Evolutionary conservation across 1,284 basidiomycete species (phyloP).

Genomic region (Ustilago hordei): DNA sequence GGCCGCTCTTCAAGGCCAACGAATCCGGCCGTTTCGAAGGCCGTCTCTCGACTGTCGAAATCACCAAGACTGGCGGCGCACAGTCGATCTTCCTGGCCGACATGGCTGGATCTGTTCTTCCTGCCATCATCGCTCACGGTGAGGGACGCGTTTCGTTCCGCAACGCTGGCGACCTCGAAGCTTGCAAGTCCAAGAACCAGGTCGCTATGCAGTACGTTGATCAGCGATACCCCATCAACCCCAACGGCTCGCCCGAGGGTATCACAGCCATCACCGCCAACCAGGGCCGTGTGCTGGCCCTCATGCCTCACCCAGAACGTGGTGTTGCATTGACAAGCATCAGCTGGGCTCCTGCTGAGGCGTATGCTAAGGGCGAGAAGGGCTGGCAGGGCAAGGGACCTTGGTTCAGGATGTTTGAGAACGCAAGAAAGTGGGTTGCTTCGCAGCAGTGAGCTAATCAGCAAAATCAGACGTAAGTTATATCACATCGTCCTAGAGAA

Average conservation of each 20-base stretch:
- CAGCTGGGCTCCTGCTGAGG: conserved; percentile 65
- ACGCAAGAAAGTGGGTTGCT: conserved; percentile 74
- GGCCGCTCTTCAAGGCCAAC: conserved; percentile 94
- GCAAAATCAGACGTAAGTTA: not conserved
- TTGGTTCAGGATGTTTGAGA: conserved; percentile 96
- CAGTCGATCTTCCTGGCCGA: conserved; percentile 86
- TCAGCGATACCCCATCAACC: conserved; percentile 74
- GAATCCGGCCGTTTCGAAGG: conserved; percentile 90
- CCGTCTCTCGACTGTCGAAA: conserved; percentile 82
- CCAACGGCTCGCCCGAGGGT: conserved; percentile 89
- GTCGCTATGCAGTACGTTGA: conserved; percentile 65
- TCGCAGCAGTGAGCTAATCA: conserved; percentile 15
- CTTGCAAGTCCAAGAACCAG: conserved; percentile 35
- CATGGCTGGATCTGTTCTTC: conserved; percentile 87
- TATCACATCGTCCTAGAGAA: not conserved
- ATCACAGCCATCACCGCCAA: conserved; percentile 89
- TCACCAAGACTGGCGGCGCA: conserved; percentile 72
- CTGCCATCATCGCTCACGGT: conserved; percentile 94
- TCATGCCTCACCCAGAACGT: conserved; percentile 83
- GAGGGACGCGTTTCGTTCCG: conserved; percentile 87
- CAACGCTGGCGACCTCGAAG: conserved; percentile 27
- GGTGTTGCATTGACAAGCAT: conserved; percentile 66
- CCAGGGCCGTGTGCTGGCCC: conserved; percentile 85
- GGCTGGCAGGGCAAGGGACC: conserved; percentile 77
- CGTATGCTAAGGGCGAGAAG: conserved; percentile 21